Percentiles rank a stretch among this genome's conserved stretches.
Conservation (phyloP, 306 rosid species). For the Fragaria iinumae region DNA sequence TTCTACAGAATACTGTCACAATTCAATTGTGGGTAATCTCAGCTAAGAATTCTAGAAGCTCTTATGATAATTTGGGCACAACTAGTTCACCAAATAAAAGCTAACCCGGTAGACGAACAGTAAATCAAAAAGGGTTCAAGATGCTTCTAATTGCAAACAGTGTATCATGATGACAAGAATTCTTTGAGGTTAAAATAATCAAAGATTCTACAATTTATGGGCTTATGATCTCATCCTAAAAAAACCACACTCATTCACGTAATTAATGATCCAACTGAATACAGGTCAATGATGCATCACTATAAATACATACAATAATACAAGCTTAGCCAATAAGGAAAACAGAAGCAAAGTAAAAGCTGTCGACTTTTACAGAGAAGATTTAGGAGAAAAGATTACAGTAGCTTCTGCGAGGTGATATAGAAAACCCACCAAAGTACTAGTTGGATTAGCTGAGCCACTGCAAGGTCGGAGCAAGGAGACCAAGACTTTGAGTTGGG, state of each 20-base stretch:
- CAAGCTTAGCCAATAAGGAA: conserved; percentile 23
- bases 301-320: neutral
- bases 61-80: neutral
- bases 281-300: neutral
- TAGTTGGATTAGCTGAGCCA: neutral
- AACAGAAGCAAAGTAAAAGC: neutral
- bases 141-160: neutral
- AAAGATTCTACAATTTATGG: conserved; percentile 12
- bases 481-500: neutral
- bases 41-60: conserved; percentile 18
- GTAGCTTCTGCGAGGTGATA: neutral
- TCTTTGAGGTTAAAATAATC: neutral
- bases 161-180: conserved; percentile 4
- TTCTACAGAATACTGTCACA: neutral
- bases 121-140: neutral
- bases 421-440: conserved; percentile 24
- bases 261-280: neutral
- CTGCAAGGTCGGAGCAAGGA: conserved; percentile 7
- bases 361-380: neutral
- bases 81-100: conserved; percentile 2
- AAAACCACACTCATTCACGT: neutral
- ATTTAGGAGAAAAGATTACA: neutral
- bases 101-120: neutral
- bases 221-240: neutral
- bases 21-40: conserved; percentile 16